Evolutionary conservation across 352 stramenopile species (phyloP), one percentile per base, ranked within the genome.

Genomic region (Pythium pyrilobum): DNA sequence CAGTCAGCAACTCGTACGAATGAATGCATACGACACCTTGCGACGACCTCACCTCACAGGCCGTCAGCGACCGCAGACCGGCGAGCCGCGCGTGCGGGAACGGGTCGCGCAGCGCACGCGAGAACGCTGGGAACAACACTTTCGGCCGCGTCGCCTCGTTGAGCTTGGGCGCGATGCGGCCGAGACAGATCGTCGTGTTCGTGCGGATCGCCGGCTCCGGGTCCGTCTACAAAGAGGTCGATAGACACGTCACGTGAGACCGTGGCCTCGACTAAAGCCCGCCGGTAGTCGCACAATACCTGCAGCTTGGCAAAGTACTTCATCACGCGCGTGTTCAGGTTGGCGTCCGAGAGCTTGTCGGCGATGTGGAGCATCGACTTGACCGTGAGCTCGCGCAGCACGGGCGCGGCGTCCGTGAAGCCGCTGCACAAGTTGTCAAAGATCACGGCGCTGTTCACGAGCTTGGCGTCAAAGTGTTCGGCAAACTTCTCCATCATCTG

Each of bases 161-260:
- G 5, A 97, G 72, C 46, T 96, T 89, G 16, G 57, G 60, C 16
- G 90, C 82, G 50, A 97, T 89, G 39, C 95, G 95, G 28, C 83
- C 86, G 16, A 97, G 51, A 64, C 91, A 97, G 44, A 97, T 97
- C 12, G 91, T 96, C 16, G 89, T 96, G 58, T 97, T 97, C 24
- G 89, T 97, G 40, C 88, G 85, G 52, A 97, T 97, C 8, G 87
- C 87, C 54, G 89, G 84, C 58, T 97, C 88, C 0, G 85, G 75
- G 52, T 97, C 89, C 12, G 77, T 80, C 79, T 94, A 44, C 16
- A 55, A 11, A 39, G 25, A 39, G 11, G 12, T 20, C 45, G 18
- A 50, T 21, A 7, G 5, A 38, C 36, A 44, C 23, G n/a, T 9
- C n/a, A n/a, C n/a, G n/a, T n/a, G n/a, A n/a, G n/a, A n/a, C n/a